Conservation (phyloP, 306 rosid genomes). For the Lotus japonicus region DNA sequence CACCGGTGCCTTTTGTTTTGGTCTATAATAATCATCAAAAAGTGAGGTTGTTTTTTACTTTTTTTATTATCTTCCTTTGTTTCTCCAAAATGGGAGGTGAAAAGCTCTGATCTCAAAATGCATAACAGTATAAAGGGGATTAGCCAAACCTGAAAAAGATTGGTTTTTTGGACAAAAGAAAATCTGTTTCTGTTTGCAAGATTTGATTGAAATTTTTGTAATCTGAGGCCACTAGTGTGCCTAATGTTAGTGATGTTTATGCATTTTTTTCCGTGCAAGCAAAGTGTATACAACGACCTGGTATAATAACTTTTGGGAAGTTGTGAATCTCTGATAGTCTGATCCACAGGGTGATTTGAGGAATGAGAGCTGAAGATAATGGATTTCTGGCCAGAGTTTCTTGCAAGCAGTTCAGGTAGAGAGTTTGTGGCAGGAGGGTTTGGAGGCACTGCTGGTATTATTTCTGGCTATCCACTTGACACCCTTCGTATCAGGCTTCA, state of each 20-base stretch:
- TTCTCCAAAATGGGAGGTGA: background rate
- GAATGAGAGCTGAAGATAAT: conserved; percentile 33
- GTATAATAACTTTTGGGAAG: background rate
- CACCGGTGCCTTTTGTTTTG: conserved; percentile 37
- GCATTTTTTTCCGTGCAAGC: conserved; percentile 2
- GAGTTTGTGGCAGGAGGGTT: conserved; percentile 91
- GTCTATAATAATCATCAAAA: background rate
- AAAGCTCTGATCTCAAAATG: background rate
- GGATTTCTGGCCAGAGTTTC: conserved; percentile 85
- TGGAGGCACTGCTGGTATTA: conserved; percentile 81
- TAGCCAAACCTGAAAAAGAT: background rate
- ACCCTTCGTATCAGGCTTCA: conserved; percentile 68
- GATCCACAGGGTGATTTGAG: background rate
- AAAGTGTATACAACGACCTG: no score
- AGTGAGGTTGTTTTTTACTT: background rate
- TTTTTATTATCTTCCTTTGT: background rate
- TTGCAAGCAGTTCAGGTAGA: conserved; percentile 70
- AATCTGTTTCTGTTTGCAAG: background rate
- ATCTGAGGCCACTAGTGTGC: background rate
- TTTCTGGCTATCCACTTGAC: conserved; percentile 83
- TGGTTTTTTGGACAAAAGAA: background rate
- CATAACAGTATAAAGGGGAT: background rate
- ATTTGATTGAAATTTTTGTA: no score
- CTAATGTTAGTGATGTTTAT: background rate
- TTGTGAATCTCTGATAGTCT: background rate